Base-by-base conservation (phyloP, 1,284 basidiomycete species). In the Leccinum griseonigrum region DNA sequence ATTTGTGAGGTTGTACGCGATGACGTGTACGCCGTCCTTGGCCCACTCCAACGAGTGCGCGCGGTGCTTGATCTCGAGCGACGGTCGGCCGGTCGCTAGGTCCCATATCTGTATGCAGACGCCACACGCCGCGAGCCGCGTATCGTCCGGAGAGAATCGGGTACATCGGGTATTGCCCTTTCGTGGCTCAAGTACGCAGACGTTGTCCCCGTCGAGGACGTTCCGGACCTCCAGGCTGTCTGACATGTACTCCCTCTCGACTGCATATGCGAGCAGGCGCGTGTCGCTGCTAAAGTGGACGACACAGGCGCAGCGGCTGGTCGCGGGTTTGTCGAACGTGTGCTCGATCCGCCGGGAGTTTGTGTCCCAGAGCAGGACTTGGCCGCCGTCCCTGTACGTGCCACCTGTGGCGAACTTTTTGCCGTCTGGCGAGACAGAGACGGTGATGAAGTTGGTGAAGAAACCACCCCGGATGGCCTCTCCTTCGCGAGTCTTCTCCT, bases 171-270 rank as follows among this genome's bases (percentile, higher is more conserved):
- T 70, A 10, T 71, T 69, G 1, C 68, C 70, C 60, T 69, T 69
- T 1, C 68, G 61, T 3, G 68, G 68, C 11, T 68, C 69, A 54
- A 71, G 70, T 1, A 70, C 64, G 8, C 50, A 29, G 0, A 71
- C 61, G 31, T 58, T 51, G 4, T 31, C 51, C 50, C 68, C 68
- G 34, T 69, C 62, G 4, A 51, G 29, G 32, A 51, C 56, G 46
- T 52, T 40, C 48, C 66, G 60, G 50, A 69, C 66, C 62, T 69
- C 68, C n/a, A 71, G 1, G 10, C 54, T 64, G 55, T 70, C 68
- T 10, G 68, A 71, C 68, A 69, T 71, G 64, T 71, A 69, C 63
- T 69, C 68, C 26, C 69, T 55, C 26, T 69, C 68, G 38, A 71
- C 60, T 22, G 68, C 61, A n/a, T 67, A 69, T 18, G 61, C 69